Percentiles rank a stretch among this genome's conserved stretches.
Evolutionary conservation across 192 early-diverging fungal species (phyloP).

Genomic region (Coemansia sp.): DNA sequence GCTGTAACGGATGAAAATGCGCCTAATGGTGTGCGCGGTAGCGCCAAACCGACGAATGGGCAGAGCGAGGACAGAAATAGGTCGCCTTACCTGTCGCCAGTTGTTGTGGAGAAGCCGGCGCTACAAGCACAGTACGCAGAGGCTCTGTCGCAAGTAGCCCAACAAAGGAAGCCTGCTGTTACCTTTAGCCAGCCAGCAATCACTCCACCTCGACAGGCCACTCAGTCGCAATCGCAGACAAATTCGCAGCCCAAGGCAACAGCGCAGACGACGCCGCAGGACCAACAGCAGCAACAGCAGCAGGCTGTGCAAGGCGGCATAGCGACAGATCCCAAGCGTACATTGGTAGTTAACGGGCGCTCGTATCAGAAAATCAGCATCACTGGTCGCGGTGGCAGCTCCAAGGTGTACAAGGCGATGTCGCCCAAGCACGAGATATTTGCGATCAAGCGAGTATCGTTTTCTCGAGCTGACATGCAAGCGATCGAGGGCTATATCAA

Average conservation of each 20-base stretch:
- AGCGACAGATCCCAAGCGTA: constrained; percentile 46
- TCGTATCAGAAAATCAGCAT: constrained; percentile 56
- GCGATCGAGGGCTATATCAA: constrained; percentile 78
- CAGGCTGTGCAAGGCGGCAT: not conserved
- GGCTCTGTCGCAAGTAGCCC: constrained; percentile 12
- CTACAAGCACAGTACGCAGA: constrained; percentile 30
- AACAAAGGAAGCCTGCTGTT: constrained; percentile 14
- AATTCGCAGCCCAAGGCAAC: constrained; percentile 13
- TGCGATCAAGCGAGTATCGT: constrained; percentile 85
- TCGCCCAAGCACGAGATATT: constrained; percentile 63
- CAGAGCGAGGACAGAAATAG: constrained; percentile 6
- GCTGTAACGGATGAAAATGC: not conserved
- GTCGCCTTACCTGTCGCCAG: constrained; percentile 21
- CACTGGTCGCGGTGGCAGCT: constrained; percentile 85
- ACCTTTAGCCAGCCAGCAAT: not conserved
- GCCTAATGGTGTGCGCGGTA: not conserved
- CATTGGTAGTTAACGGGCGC: constrained; percentile 49
- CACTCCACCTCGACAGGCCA: constrained; percentile 6
- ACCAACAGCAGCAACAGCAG: constrained; percentile 19
- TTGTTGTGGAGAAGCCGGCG: constrained; percentile 13
- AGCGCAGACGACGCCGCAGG: not conserved
- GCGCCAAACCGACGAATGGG: not conserved
- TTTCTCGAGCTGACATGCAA: constrained; percentile 65
- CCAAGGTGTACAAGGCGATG: constrained; percentile 90
- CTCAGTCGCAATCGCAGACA: constrained; percentile 6